Conservation (phyloP, 805 yeast genomes). For the Starmerella sp. region DNA sequence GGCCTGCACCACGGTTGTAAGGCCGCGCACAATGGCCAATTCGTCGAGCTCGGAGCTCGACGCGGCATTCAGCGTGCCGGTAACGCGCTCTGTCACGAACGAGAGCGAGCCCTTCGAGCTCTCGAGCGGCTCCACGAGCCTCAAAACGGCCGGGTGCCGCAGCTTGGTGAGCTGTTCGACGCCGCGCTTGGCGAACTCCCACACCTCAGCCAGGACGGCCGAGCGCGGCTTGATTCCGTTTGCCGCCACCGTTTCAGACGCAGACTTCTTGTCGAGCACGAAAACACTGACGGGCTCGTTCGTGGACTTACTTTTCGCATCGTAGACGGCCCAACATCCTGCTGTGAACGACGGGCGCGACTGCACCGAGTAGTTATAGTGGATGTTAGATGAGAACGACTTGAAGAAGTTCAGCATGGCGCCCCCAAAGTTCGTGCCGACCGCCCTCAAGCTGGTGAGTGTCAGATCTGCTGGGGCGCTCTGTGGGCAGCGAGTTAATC, state of each 20-base stretch:
- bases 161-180: constrained; percentile 63
- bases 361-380: constrained; percentile 49
- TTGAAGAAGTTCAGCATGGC: constrained; percentile 24
- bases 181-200: constrained; percentile 54
- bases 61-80: constrained; percentile 37
- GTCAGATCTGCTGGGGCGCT: too few relatives aligned
- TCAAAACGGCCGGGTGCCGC: constrained; percentile 79
- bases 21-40: constrained; percentile 65
- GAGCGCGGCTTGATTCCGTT: constrained; percentile 41
- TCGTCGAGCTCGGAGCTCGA: constrained; percentile 50
- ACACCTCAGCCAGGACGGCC: constrained; percentile 47
- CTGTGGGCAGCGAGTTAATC: too few relatives aligned
- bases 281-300: constrained; percentile 57
- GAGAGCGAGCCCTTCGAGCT: constrained; percentile 65
- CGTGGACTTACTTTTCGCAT: constrained; percentile 56
- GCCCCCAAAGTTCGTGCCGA: not conserved
- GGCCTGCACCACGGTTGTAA: constrained; percentile 66
- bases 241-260: constrained; percentile 45
- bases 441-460: not conserved
- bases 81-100: constrained; percentile 77
- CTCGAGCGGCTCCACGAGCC: constrained; percentile 79
- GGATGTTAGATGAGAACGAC: constrained; percentile 25
- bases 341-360: constrained; percentile 58
- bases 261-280: constrained; percentile 69
- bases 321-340: constrained; percentile 76